Conservation (phyloP, 352 stramenopile genomes). For the Phytophthora megakarya region DNA sequence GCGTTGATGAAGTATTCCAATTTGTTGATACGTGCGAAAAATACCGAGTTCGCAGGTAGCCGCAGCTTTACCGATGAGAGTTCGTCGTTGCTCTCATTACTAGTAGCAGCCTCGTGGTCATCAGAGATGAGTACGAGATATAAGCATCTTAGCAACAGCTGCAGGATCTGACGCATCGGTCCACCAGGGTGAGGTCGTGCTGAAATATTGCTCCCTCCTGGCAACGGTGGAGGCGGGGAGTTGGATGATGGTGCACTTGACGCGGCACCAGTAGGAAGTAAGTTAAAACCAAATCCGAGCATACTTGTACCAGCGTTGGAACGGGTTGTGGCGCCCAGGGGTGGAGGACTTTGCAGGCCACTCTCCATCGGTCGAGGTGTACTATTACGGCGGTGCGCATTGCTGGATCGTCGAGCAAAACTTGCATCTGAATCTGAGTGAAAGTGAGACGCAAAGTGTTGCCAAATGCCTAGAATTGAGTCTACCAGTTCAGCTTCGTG, state of each 20-base stretch:
- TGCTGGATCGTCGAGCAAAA: slow-evolving; percentile 70
- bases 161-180: slow-evolving; percentile 83
- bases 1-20: slow-evolving; percentile 87
- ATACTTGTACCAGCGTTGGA: slow-evolving; percentile 34
- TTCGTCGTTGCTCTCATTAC: slow-evolving; percentile 34
- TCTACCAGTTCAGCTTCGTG: slow-evolving; percentile 81
- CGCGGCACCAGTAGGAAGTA: slow-evolving; percentile 41
- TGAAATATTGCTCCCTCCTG: slow-evolving; percentile 47
- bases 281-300: slow-evolving; percentile 66
- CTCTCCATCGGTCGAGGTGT: slow-evolving; percentile 28
- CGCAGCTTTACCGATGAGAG: slow-evolving; percentile 40
- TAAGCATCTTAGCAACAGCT: slow-evolving; percentile 73
- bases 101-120: slow-evolving; percentile 34
- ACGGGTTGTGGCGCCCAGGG: slow-evolving; percentile 32
- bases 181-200: slow-evolving; percentile 75
- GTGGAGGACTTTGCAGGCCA: slow-evolving; percentile 56
- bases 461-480: slow-evolving; percentile 76
- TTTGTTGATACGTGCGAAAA: slow-evolving; percentile 80
- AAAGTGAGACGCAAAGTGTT: slow-evolving; percentile 78
- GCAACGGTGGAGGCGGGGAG: slow-evolving; percentile 19
- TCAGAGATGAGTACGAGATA: slow-evolving; percentile 72
- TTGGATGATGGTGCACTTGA: slow-evolving; percentile 19
- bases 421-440: slow-evolving; percentile 76
- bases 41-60: slow-evolving; percentile 61
- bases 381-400: slow-evolving; percentile 37